A percentile compares a stretch with the other conserved stretches of the same genome.
Evolutionary conservation across 148 eudicot genomes (phyloP).

Genomic region (Fallopia convolvulus): DNA sequence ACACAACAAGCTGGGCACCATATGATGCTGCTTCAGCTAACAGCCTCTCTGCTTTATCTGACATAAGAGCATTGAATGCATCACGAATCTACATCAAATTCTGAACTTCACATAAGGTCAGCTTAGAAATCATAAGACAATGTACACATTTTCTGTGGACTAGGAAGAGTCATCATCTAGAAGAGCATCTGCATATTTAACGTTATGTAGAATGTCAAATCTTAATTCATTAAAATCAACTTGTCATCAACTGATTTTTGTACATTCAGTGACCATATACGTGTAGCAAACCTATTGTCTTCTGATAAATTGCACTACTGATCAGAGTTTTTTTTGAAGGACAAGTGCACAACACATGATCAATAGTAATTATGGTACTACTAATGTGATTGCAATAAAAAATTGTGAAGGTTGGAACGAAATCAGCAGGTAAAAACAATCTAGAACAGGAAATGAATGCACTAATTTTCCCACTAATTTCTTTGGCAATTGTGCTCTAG

Average conservation of each 20-base stretch:
- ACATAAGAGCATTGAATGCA: background rate
- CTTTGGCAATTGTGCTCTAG: no score
- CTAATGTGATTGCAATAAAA: no score
- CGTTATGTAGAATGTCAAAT: background rate
- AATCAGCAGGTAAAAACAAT: no score
- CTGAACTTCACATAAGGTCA: background rate
- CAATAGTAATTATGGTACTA: no score
- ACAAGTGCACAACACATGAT: no score
- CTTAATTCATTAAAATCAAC: background rate
- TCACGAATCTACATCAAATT: background rate
- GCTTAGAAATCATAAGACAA: background rate
- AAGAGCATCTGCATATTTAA: background rate
- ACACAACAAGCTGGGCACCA: slow-evolving; percentile 86
- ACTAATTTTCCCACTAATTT: no score
- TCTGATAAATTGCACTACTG: no score
- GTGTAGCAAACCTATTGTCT: background rate
- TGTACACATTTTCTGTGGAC: background rate
- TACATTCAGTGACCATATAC: background rate
- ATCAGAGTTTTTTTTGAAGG: no score
- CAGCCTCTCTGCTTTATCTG: slow-evolving; percentile 94
- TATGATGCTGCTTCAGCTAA: slow-evolving; percentile 81
- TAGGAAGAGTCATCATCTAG: background rate
- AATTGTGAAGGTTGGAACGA: no score
- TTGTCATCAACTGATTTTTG: background rate
- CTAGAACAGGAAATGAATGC: no score